Conservation (phyloP, 208 protist genomes). For the Trypanosoma avium region DNA sequence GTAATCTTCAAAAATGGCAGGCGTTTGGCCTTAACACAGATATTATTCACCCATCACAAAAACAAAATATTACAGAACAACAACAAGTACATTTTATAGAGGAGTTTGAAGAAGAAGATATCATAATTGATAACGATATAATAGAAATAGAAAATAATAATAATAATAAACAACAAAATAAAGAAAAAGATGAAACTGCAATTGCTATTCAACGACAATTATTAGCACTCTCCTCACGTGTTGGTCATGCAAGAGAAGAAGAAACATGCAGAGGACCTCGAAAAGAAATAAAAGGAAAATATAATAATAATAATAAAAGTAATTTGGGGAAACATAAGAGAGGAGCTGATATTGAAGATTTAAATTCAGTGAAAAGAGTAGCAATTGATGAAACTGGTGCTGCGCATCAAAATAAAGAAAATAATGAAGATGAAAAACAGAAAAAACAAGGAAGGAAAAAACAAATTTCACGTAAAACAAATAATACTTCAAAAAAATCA, state of each 20-base stretch:
- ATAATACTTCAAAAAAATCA: neutral
- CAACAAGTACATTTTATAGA: neutral
- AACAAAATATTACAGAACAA: neutral
- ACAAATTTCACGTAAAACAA: constrained; percentile 8
- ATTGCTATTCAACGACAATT: constrained; percentile 34
- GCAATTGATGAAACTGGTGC: neutral
- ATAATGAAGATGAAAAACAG: constrained; percentile 4
- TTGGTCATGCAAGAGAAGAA: constrained; percentile 40
- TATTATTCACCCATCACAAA: neutral
- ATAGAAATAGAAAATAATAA: neutral
- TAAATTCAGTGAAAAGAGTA: neutral
- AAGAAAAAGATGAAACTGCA: neutral
- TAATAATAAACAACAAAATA: neutral
- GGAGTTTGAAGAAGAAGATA: neutral
- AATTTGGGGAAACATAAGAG: constrained; percentile 13
- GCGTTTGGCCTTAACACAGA: constrained; percentile 31
- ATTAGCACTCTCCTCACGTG: constrained; percentile 36
- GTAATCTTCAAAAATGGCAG: constrained; percentile 32
- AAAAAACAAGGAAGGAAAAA: constrained; percentile 2
- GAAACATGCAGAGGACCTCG: constrained; percentile 22
- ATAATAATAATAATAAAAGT: constrained; percentile 20
- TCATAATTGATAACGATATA: neutral
- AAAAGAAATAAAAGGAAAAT: neutral
- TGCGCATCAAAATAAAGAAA: neutral
- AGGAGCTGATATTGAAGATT: neutral